Percentiles rank a stretch among this genome's conserved stretches.
Evolutionary conservation across 2,329 filamentous ascomycete species (phyloP).

Genomic region (Salinomyces thailandicus): DNA sequence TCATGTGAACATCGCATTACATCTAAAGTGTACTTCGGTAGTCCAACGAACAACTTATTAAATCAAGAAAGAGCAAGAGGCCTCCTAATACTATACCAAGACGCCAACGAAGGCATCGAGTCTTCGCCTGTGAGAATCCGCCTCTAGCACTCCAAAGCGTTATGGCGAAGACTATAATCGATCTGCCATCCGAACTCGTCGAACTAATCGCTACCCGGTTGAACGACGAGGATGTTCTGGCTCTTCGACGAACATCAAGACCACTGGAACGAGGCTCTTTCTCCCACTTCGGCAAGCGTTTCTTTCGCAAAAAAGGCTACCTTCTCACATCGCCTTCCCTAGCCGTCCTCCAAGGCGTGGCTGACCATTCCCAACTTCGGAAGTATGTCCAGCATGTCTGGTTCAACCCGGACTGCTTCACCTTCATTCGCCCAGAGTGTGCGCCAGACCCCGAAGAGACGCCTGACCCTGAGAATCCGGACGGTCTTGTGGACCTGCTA

Average conservation of each 20-base stretch:
- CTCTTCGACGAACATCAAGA: constrained; percentile 12
- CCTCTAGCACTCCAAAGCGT: too few relatives aligned
- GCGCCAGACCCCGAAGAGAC: constrained; percentile 11
- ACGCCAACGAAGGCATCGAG: too few relatives aligned
- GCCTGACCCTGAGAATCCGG: constrained; percentile 10
- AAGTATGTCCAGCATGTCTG: constrained; percentile 23
- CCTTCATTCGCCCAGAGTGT: constrained; percentile 12
- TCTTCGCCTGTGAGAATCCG: too few relatives aligned
- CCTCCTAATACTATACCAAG: too few relatives aligned
- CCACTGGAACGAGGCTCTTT: constrained; percentile 18
- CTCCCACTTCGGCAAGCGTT: constrained; percentile 18
- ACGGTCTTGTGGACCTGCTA: constrained; percentile 9
- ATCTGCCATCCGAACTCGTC: constrained; percentile 21
- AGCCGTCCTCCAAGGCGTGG: constrained; percentile 14
- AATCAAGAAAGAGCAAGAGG: too few relatives aligned
- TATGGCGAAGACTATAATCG: constrained; percentile 8
- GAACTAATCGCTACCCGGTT: constrained; percentile 15
- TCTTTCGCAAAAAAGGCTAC: constrained; percentile 26
- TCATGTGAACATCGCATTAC: too few relatives aligned
- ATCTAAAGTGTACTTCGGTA: too few relatives aligned
- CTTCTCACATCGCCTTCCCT: constrained; percentile 19
- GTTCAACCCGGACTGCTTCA: constrained; percentile 24
- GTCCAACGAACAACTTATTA: too few relatives aligned
- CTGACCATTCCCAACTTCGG: constrained; percentile 16
- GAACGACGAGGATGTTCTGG: constrained; percentile 14